Evolutionary conservation across 257 asterid genomes (phyloP), one percentile per base, ranked within the genome.

Genomic region (Phtheirospermum japonicum): DNA sequence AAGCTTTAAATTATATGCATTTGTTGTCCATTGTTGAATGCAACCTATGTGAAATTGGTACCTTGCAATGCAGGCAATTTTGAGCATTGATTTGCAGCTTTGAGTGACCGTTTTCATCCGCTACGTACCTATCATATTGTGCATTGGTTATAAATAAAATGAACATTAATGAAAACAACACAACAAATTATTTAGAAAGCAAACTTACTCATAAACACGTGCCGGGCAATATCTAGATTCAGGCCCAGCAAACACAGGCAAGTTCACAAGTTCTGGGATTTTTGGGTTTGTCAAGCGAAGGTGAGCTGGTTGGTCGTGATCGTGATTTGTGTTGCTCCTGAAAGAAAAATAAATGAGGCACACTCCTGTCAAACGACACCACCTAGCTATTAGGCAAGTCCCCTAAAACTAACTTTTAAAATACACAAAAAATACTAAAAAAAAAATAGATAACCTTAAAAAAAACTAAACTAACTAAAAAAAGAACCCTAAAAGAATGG

Each of bases 31-130:
- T 61, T 52, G 40, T 16, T 18, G 23, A n/a, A 37, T 6, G 26
- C 11, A 36, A 36, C 2, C 10, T 6, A 6, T 36, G 42, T 6
- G 4, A 6, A 6, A 9, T 6, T 6, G 66, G 18, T 84, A 92
- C 99, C 99, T 92, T 92, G 89, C 99, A 92, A 66, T 92, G 99
- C 59, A 92, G 76, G 74, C 99, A 92, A 65, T 92, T 92, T 42
- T 92, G 99, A 28, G 99, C 96, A 80, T 89, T 89, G 78, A 92
- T 89, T 20, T 89, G 96, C 67, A 92, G 89, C 84, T 89, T 89
- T 53, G 53, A 63, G 59, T 66, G 70, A 57, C 96, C 97, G 16
- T 57, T 73, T 51, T 92, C 95, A 66, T 89, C 91, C 1, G 82
- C 74, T 36, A 76, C 31, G 69, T 89, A 86, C 84, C 99, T 92